Percentiles rank a stretch among this genome's conserved stretches.
Conservation (phyloP, 192 early-diverging fungal species). For the Diversispora eburnea region DNA sequence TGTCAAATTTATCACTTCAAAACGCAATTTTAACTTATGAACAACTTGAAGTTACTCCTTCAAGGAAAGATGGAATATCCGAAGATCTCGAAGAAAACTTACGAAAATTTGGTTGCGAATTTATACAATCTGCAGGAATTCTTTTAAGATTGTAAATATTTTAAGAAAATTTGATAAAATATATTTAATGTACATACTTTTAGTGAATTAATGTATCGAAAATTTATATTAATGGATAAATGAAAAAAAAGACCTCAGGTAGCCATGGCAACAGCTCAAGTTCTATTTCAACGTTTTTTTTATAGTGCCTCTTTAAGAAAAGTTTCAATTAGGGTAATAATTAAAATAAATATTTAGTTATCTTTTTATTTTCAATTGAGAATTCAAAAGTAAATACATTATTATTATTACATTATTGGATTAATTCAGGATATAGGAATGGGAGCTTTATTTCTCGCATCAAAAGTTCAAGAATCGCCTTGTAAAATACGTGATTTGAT, state of each 20-base stretch:
- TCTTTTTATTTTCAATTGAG: background rate
- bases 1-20: slow-evolving; percentile 61
- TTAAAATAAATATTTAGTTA: background rate
- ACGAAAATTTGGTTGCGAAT: slow-evolving; percentile 71
- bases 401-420: background rate
- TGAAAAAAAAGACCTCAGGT: slow-evolving; percentile 79
- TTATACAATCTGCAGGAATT: slow-evolving; percentile 82
- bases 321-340: slow-evolving; percentile 62
- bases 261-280: slow-evolving; percentile 93
- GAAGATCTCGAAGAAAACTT: slow-evolving; percentile 70
- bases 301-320: slow-evolving; percentile 70
- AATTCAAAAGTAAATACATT: background rate
- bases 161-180: background rate
- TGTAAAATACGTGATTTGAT: slow-evolving; percentile 77
- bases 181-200: slow-evolving; percentile 8
- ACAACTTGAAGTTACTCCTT: slow-evolving; percentile 68
- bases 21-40: slow-evolving; percentile 74
- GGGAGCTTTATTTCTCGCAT: slow-evolving; percentile 70
- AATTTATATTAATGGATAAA: too few species aligned
- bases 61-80: slow-evolving; percentile 54
- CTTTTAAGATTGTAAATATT: slow-evolving; percentile 64
- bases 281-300: slow-evolving; percentile 92
- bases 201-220: too few species aligned
- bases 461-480: slow-evolving; percentile 81
- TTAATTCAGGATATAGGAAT: slow-evolving; percentile 59